Evolutionary conservation across 129 eudicot species (phyloP).

Genomic region (Daucus carota): DH1_v3.0 NC_030383.2:7544501-7545000

Average conservation of each 20-base stretch:
- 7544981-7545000: not conserved
- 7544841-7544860: not conserved
- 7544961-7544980: not conserved
- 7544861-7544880: not conserved
- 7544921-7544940: not conserved
- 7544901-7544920: not conserved
- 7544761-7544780: not conserved
- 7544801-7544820: not conserved
- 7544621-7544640: not conserved
- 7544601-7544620: not conserved
- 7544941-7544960: not conserved
- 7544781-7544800: not conserved
- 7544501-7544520: not conserved
- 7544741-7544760: not conserved
- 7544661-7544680: not conserved
- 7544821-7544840: not conserved
- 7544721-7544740: not conserved
- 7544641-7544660: not conserved
- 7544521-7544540: not conserved
- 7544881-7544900: not conserved
- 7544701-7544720: not conserved
- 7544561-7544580: not conserved
- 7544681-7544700: not conserved
- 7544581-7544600: not conserved
- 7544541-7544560: not conserved